Evolutionary conservation across 2,329 filamentous ascomycete genomes (phyloP).

Genomic region (Fonsecaea multimorphosa): DNA sequence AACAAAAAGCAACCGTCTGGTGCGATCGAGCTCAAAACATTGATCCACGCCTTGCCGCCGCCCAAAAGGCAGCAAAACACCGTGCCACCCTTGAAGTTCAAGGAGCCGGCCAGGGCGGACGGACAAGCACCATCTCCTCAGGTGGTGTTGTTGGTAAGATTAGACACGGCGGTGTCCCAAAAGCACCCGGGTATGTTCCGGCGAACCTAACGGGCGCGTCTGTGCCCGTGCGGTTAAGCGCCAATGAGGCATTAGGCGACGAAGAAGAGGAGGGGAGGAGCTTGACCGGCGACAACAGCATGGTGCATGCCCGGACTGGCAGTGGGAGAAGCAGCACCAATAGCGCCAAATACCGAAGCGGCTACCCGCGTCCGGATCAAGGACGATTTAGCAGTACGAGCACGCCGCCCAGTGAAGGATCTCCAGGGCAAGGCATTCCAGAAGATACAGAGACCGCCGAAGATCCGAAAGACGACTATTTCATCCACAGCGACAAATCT

Average conservation of each 20-base stretch:
- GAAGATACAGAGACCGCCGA: slow-evolving; percentile 50
- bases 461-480: slow-evolving; percentile 40
- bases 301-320: slow-evolving; percentile 60
- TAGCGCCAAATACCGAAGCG: slow-evolving; percentile 54
- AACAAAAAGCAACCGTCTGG: slow-evolving; percentile 98
- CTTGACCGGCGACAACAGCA: slow-evolving; percentile 42
- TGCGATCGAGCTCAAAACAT: slow-evolving; percentile 93
- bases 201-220: slow-evolving; percentile 77
- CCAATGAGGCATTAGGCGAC: slow-evolving; percentile 92
- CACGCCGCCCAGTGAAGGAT: slow-evolving; percentile 55
- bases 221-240: slow-evolving; percentile 88
- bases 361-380: slow-evolving; percentile 49
- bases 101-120: slow-evolving; percentile 61
- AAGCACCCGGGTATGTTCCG: slow-evolving; percentile 77
- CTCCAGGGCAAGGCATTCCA: slow-evolving; percentile 46
- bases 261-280: slow-evolving; percentile 53
- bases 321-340: slow-evolving; percentile 65
- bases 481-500: slow-evolving; percentile 40
- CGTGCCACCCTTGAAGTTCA: slow-evolving; percentile 83
- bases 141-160: slow-evolving; percentile 72
- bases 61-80: slow-evolving; percentile 85
- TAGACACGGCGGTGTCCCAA: slow-evolving; percentile 81
- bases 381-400: slow-evolving; percentile 53
- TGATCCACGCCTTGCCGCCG: slow-evolving; percentile 80
- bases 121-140: slow-evolving; percentile 68